Conservation (phyloP, 495 filamentous ascomycete genomes). For the Aspergillus nanangensis region DNA sequence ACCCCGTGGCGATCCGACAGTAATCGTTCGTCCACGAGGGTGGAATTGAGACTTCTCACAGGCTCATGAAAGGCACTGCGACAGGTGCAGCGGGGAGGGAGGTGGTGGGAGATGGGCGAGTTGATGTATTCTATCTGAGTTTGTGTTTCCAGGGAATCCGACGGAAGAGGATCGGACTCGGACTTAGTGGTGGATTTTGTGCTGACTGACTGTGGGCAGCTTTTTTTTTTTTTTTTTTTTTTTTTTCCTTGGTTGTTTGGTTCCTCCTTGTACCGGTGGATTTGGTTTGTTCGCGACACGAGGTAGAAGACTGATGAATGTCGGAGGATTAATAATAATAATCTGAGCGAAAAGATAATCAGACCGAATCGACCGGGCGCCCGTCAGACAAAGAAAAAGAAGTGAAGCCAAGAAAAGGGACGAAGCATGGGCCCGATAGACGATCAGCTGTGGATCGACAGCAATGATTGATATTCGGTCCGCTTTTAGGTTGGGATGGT, state of each 20-base stretch:
- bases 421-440: neutral
- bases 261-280: neutral
- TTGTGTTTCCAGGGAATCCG: neutral
- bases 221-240: too few relatives aligned
- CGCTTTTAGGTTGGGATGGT: neutral
- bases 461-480: neutral
- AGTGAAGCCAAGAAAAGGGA: too few relatives aligned
- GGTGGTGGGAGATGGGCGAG: neutral
- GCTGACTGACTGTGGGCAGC: too few relatives aligned
- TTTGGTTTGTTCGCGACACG: neutral
- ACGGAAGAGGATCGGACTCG: neutral
- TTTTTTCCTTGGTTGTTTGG: neutral
- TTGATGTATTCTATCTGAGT: neutral
- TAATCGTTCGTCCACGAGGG: conserved; percentile 21
- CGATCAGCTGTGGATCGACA: neutral
- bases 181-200: neutral
- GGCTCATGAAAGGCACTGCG: conserved; percentile 12
- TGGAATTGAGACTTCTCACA: conserved; percentile 17
- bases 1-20: conserved; percentile 16
- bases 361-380: neutral
- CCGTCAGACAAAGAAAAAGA: neutral
- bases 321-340: too few relatives aligned
- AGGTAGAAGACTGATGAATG: too few relatives aligned
- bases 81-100: neutral
- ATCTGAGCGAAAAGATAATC: neutral